phyloP scores from a whole-genome alignment of 129 eudicot genomes.

The Tanacetum coccineum region DNA sequence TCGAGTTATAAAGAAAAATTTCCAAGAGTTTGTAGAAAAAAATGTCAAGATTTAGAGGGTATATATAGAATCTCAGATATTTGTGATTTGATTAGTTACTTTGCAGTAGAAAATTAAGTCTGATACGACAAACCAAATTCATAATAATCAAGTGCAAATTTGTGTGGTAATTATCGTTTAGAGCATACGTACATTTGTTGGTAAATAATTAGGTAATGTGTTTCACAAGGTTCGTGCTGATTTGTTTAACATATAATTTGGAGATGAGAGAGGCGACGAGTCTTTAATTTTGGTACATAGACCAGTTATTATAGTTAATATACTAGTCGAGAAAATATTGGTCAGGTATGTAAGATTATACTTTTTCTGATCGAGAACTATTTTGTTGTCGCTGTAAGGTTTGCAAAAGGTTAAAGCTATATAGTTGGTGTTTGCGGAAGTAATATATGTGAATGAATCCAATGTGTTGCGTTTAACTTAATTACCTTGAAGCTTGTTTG shows the following conservation, averaged over 20 bases:
- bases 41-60: background rate
- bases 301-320: too few relatives aligned
- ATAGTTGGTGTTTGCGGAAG: too few relatives aligned
- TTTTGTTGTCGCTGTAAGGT: too few relatives aligned
- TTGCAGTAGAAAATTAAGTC: background rate
- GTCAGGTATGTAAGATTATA: too few relatives aligned
- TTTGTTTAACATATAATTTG: background rate
- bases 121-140: background rate
- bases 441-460: too few relatives aligned
- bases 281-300: background rate
- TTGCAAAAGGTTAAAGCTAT: too few relatives aligned
- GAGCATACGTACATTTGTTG: background rate
- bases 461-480: too few relatives aligned
- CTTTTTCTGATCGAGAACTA: too few relatives aligned
- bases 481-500: too few relatives aligned
- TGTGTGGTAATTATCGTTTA: background rate
- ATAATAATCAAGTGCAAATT: background rate
- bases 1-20: background rate
- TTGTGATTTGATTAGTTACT: too few relatives aligned
- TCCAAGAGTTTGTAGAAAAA: background rate
- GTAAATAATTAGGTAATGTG: background rate
- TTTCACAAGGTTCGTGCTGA: background rate
- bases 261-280: background rate
- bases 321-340: too few relatives aligned
- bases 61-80: constrained; percentile 1